A percentile compares a stretch with the other conserved stretches of the same genome.
Conservation (phyloP, 2,329 filamentous ascomycete species). For the Xylariaceae sp. region DNA sequence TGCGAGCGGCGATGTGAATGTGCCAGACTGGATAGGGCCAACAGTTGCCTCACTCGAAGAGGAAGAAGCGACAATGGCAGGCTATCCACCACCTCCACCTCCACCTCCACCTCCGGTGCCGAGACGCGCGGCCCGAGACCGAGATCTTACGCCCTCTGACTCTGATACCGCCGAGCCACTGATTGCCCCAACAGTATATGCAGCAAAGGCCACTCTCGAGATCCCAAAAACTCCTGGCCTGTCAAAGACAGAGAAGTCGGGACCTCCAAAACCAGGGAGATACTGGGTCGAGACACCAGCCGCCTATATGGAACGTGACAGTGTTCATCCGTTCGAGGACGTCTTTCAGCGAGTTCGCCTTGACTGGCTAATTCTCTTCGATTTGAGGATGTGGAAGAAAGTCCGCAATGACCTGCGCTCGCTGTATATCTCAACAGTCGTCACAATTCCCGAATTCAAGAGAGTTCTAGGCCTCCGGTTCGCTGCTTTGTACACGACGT, state of each 20-base stretch:
- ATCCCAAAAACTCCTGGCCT: slow-evolving; percentile 81
- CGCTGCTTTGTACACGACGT: slow-evolving; percentile 87
- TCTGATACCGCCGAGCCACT: slow-evolving; percentile 72
- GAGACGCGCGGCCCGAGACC: slow-evolving; percentile 52
- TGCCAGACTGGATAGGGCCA: slow-evolving; percentile 52
- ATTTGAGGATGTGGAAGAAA: slow-evolving; percentile 95
- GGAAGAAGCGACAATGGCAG: slow-evolving; percentile 76
- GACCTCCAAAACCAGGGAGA: slow-evolving; percentile 66
- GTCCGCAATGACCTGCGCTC: slow-evolving; percentile 87
- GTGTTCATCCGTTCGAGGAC: slow-evolving; percentile 76
- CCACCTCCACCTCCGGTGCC: slow-evolving; percentile 62
- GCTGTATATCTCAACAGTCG: slow-evolving; percentile 94
- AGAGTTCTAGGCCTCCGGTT: slow-evolving; percentile 90
- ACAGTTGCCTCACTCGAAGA: slow-evolving; percentile 71
- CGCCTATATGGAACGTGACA: slow-evolving; percentile 64
- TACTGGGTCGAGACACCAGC: slow-evolving; percentile 87
- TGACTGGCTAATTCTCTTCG: slow-evolving; percentile 93
- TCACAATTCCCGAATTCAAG: slow-evolving; percentile 95
- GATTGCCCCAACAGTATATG: slow-evolving; percentile 62
- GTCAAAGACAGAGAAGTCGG: slow-evolving; percentile 43
- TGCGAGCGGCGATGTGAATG: slow-evolving; percentile 46
- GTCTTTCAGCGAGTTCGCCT: slow-evolving; percentile 86
- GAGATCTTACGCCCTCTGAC: slow-evolving; percentile 70
- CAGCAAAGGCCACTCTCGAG: slow-evolving; percentile 66
- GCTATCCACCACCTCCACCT: slow-evolving; percentile 69